A percentile compares a stretch with the other conserved stretches of the same genome.
Evolutionary conservation across 192 early-diverging fungal species (phyloP).

Genomic region (Phlyctochytrium arcticum): DNA sequence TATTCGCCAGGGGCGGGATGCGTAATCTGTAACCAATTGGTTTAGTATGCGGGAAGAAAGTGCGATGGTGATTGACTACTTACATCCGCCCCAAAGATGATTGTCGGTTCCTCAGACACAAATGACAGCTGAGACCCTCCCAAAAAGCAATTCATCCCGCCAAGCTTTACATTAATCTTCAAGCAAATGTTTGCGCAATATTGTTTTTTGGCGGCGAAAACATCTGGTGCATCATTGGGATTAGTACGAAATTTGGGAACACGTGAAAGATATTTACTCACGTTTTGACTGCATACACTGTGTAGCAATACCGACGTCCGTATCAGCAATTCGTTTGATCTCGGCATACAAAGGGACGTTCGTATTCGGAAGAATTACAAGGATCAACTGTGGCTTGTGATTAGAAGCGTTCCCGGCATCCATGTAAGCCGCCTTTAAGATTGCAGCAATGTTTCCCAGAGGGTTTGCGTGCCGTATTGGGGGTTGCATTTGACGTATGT

Average conservation of each 20-base stretch:
- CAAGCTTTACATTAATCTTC: slow-evolving; percentile 92
- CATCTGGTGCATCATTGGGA: no score
- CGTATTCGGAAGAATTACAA: slow-evolving; percentile 80
- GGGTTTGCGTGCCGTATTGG: slow-evolving; percentile 54
- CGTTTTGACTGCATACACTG: slow-evolving; percentile 89
- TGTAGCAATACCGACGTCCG: slow-evolving; percentile 82
- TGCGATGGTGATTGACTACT: slow-evolving; percentile 26
- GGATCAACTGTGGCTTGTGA: slow-evolving; percentile 68
- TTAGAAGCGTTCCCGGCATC: slow-evolving; percentile 59
- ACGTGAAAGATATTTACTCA: no score
- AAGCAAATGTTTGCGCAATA: slow-evolving; percentile 95
- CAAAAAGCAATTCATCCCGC: slow-evolving; percentile 80
- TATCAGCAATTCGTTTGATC: slow-evolving; percentile 86
- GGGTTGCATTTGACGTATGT: slow-evolving; percentile 49
- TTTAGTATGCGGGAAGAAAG: background rate
- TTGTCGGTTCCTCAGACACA: slow-evolving; percentile 65
- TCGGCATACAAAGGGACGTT: slow-evolving; percentile 76
- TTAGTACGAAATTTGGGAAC: no score
- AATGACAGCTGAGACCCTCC: slow-evolving; percentile 57
- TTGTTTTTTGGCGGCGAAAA: slow-evolving; percentile 71
- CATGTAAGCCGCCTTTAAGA: slow-evolving; percentile 66
- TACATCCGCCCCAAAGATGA: slow-evolving; percentile 89
- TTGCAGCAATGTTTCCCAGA: slow-evolving; percentile 63
- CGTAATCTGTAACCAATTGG: slow-evolving; percentile 1
- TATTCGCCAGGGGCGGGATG: slow-evolving; percentile 49